Evolutionary conservation across 768 basidiomycete genomes (phyloP).

Genomic region (Agrocybe praecox): DNA sequence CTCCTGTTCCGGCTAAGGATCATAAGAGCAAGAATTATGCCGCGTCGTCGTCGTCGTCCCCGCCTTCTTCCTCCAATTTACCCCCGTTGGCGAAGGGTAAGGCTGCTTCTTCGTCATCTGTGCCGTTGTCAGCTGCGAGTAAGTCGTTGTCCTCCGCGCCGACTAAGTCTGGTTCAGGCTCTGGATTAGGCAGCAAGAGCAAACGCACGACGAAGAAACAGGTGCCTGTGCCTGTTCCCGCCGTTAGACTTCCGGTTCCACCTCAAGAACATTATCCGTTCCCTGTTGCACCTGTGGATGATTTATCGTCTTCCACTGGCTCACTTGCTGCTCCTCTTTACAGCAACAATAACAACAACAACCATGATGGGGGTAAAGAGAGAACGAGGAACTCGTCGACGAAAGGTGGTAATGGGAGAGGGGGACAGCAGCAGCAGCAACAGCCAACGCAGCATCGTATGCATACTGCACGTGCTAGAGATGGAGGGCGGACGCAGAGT

Average conservation of each 20-base stretch:
- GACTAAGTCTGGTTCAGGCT: slow-evolving; percentile 5
- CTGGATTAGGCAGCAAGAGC: slow-evolving; percentile 20
- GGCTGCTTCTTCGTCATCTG: slow-evolving; percentile 13
- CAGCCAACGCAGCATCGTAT: slow-evolving; percentile 63
- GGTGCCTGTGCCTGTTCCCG: slow-evolving; percentile 43
- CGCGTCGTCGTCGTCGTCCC: slow-evolving; percentile 18
- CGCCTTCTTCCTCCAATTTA: slow-evolving; percentile 15
- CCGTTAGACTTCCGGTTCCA: slow-evolving; percentile 37
- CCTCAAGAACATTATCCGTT: slow-evolving; percentile 60
- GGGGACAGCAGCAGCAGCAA: slow-evolving; percentile 16
- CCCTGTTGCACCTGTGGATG: slow-evolving; percentile 52
- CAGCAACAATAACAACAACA: too few species aligned
- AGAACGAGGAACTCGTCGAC: slow-evolving; percentile 18
- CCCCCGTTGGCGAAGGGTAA: slow-evolving; percentile 16
- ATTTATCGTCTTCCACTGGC: not conserved
- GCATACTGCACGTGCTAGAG: slow-evolving; percentile 73
- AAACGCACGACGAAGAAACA: slow-evolving; percentile 43
- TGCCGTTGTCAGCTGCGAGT: not conserved
- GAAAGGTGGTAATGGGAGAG: slow-evolving; percentile 20
- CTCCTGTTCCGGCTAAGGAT: slow-evolving; percentile 31
- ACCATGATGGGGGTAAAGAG: too few species aligned
- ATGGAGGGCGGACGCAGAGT: slow-evolving; percentile 84
- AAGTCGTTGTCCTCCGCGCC: slow-evolving; percentile 9
- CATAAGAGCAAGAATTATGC: slow-evolving; percentile 8
- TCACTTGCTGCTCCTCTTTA: slow-evolving; percentile 16